Evolutionary conservation across 345 rosid species (phyloP).

Genomic region (Hypericum perforatum): DNA sequence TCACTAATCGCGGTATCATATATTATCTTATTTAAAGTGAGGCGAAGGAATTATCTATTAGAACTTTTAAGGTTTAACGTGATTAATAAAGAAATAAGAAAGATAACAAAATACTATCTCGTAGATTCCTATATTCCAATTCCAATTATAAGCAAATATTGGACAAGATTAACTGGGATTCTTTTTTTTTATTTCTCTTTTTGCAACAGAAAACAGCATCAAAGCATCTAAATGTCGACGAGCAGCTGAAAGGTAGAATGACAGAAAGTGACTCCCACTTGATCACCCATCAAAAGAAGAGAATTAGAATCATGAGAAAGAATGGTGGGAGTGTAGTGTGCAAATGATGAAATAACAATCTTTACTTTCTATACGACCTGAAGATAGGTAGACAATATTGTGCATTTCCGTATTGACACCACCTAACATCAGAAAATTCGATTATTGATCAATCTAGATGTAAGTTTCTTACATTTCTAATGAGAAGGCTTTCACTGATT

Average conservation of each 20-base stretch:
- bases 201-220: background rate
- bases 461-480: constrained; percentile 7
- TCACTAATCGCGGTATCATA: no score
- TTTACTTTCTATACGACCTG: constrained; percentile 9
- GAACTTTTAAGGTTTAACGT: no score
- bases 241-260: background rate
- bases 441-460: background rate
- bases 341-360: constrained; percentile 9
- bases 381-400: background rate
- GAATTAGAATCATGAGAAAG: constrained; percentile 40
- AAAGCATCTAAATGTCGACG: background rate
- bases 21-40: no score
- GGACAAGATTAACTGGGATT: no score
- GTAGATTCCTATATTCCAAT: no score
- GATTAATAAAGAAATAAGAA: no score
- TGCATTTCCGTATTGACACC: background rate
- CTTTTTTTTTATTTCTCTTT: background rate
- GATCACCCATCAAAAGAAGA: constrained; percentile 40
- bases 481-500: constrained; percentile 10
- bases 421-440: background rate
- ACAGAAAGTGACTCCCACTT: constrained; percentile 7
- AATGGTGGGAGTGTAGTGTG: constrained; percentile 19
- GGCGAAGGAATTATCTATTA: no score
- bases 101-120: no score
- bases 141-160: no score